A percentile compares a stretch with the other conserved stretches of the same genome.
These are phyloP conservation scores for Syzygium jambos DNA, from an alignment of 345 rosid genomes.

Conservation along the genomic window DNA sequence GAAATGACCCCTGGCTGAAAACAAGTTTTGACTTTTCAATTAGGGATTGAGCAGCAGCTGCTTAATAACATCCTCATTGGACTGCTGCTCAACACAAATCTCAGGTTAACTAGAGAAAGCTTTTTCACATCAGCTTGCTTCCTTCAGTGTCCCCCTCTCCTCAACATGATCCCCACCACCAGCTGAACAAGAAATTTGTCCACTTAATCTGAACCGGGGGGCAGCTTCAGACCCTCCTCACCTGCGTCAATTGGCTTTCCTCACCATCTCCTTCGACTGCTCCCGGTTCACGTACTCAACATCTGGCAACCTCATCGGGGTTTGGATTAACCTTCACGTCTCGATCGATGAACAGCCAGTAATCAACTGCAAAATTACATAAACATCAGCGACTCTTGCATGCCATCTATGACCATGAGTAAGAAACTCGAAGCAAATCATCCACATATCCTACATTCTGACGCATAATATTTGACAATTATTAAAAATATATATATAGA, in stretches of 20 bases:
- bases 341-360: slow-evolving; percentile 63
- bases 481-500: not conserved
- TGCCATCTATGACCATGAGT: not conserved
- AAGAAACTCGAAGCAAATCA: not conserved
- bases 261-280: slow-evolving; percentile 61
- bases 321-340: slow-evolving; percentile 62
- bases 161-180: slow-evolving; percentile 80
- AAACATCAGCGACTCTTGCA: not conserved
- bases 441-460: not conserved
- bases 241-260: slow-evolving; percentile 64
- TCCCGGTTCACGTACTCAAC: slow-evolving; percentile 61
- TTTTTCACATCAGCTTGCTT: slow-evolving; percentile 41
- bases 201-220: slow-evolving; percentile 82
- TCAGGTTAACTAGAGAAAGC: slow-evolving; percentile 42
- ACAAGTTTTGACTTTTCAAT: not conserved
- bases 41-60: not conserved
- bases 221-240: slow-evolving; percentile 68
- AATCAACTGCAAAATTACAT: slow-evolving; percentile 53
- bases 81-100: not conserved
- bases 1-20: not conserved
- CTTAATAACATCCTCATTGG: not conserved
- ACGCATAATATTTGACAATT: not conserved
- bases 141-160: slow-evolving; percentile 50
- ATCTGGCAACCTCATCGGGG: slow-evolving; percentile 80
- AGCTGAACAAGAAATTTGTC: slow-evolving; percentile 77